phyloP scores from a whole-genome alignment of 495 filamentous ascomycete genomes.

The Penicillium pulvis region DNA sequence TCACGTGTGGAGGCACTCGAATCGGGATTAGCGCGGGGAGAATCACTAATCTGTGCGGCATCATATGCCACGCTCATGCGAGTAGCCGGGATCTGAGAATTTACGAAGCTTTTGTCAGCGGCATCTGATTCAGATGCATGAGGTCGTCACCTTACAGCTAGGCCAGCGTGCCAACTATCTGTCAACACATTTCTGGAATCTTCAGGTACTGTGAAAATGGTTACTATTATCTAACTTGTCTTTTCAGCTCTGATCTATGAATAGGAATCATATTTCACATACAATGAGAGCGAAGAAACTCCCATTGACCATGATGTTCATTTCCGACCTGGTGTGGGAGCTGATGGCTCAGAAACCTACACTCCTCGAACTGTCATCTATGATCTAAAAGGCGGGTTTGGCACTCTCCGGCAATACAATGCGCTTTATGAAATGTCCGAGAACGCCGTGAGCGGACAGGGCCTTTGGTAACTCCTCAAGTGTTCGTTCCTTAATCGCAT shows the following conservation, averaged over 20 bases:
- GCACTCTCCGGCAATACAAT: slow-evolving; percentile 82
- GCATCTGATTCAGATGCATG: slow-evolving; percentile 67
- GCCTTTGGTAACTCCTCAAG: slow-evolving; percentile 57
- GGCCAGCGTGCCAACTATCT: slow-evolving; percentile 92
- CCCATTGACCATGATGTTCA: slow-evolving; percentile 88
- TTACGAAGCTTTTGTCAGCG: background rate
- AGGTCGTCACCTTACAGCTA: slow-evolving; percentile 92
- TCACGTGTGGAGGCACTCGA: slow-evolving; percentile 20
- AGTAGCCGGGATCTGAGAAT: slow-evolving; percentile 12
- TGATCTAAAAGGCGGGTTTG: slow-evolving; percentile 91
- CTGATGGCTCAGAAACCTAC: slow-evolving; percentile 82
- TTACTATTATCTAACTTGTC: background rate
- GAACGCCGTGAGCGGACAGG: slow-evolving; percentile 47
- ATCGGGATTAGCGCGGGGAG: slow-evolving; percentile 21
- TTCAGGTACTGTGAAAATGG: slow-evolving; percentile 59
- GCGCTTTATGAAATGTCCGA: slow-evolving; percentile 78
- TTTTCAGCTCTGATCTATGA: slow-evolving; percentile 22
- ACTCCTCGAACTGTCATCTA: slow-evolving; percentile 91
- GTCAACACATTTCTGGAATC: slow-evolving; percentile 98
- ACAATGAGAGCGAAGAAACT: slow-evolving; percentile 65
- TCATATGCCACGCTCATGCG: slow-evolving; percentile 3
- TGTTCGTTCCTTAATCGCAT: background rate
- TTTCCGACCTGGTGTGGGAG: slow-evolving; percentile 82
- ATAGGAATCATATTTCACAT: slow-evolving; percentile 96
- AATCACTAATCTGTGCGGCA: slow-evolving; percentile 22